Base-by-base conservation (phyloP, 371 early-diverging fungal species). In the Coemansia sp. region DNA sequence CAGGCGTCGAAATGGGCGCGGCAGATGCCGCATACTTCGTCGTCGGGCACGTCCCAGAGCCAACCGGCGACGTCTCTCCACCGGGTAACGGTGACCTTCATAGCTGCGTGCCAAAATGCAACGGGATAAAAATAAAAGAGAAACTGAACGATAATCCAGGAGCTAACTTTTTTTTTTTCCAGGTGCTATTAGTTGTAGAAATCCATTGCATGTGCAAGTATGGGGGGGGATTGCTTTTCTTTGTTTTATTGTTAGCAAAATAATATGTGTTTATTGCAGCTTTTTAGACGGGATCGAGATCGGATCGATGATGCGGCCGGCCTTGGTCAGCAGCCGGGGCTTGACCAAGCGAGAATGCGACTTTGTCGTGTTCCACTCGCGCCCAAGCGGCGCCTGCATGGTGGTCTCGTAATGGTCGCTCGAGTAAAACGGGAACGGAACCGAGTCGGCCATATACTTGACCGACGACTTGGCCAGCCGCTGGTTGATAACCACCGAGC, bases 401-500 rank as follows among this genome's bases (percentile, higher is more conserved):
- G 87, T 87, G 53, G 86, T 83, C 71, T 95, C 95, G 80, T 94
- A 97, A 80, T 95, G 94, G 61, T 90, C 89, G 65, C 83, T 77
- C 4, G 81, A 90, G 68, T 86, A 86, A 82, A 87, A 96, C n/a
- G 93, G 93, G 80, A 85, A 88, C 4, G 97, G 97, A 50, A 96
- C 81, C 57, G 83, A 60, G 33, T 81, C 81, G 31, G 86, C 82
- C 48, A 85, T 81, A 66, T 90, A 94, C 77, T 92, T 90, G 16
- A 84, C 82, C 5, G 86, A 85, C 83, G 93, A 91, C 72, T 92
- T 90, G 72, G 83, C 81, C 35, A 80, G 76, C 69, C 85, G 91
- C 72, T 96, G 94, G 80, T 88, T 94, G 74, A 97, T 95, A 63
- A 96, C 94, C 11, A 97, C 97, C 69, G 93, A 82, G 12, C 84